phyloP scores from a whole-genome alignment of 495 filamentous ascomycete species.

The Penicillium manginii region DNA sequence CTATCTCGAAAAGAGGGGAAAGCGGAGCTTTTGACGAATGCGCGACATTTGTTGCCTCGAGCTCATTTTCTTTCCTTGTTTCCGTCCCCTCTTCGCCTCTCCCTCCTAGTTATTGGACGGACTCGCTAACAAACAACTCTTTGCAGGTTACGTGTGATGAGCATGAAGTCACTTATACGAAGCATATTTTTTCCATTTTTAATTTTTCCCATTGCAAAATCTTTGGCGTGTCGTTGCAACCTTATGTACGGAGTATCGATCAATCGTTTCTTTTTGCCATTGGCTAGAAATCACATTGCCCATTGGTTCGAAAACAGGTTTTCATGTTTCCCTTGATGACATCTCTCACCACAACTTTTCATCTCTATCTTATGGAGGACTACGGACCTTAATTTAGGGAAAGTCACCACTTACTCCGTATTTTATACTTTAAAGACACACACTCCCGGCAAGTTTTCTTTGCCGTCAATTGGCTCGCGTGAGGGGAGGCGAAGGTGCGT shows the following conservation, averaged over 20 bases:
- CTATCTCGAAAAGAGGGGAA: no score
- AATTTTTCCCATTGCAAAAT: constrained; percentile 18
- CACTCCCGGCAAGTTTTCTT: background rate
- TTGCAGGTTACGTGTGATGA: constrained; percentile 48
- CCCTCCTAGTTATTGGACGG: background rate
- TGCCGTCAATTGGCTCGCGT: background rate
- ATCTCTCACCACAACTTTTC: background rate
- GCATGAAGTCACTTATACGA: constrained; percentile 40
- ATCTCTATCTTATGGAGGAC: no score
- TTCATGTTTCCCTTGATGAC: constrained; percentile 3
- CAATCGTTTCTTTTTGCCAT: constrained; percentile 13
- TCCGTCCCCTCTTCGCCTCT: background rate
- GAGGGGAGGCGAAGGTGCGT: background rate
- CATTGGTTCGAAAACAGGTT: constrained; percentile 19
- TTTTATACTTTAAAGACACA: background rate
- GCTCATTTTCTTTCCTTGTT: background rate
- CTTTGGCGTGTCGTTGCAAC: constrained; percentile 24
- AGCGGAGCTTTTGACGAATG: no score
- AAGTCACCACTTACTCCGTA: no score
- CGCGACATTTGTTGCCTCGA: no score
- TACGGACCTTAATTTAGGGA: no score
- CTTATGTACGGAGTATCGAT: constrained; percentile 4
- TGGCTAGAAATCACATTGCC: constrained; percentile 23
- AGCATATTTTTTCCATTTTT: constrained; percentile 31
- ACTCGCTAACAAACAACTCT: constrained; percentile 4